Evolutionary conservation across 257 asterid species (phyloP), one percentile per base, ranked within the genome.

Genomic region (Fraxinus pennsylvanica): DNA sequence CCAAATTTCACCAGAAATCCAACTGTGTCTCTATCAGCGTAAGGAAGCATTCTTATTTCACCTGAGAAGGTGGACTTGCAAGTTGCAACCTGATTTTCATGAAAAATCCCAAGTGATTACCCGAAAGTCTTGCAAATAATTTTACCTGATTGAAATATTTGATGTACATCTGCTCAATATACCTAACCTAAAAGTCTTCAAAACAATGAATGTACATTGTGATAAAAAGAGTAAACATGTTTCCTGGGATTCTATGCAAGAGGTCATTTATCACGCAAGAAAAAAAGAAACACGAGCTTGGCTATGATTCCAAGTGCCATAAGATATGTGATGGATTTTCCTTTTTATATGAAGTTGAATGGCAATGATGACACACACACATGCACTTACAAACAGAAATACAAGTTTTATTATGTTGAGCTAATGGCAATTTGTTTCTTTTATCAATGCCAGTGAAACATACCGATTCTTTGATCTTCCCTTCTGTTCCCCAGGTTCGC

Each of bases 391-490:
- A 19, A 59, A 21, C 14, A 2, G 68, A 59, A 59, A 21, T 59
- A 59, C 30, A 21, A 19, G 32, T 59, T 43, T 10, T 43, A 59
- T 59, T 7, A 59, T 59, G 29, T 5, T 1, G 4, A 21, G 32
- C 68, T 59, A 59, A 59, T 19, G n/a, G 32, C 68, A n/a, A 21
- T 59, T 59, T 59, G 4, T 59, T 59, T 59, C 27, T 21, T 19
- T 52, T 52, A 17, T 52, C 63, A 59, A 59, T 59, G 32, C 68
- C 81, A 87, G 91, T 75, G 91, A 87, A 80, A 87, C 91, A 61
- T 87, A 87, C 68, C 85, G 91, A 14, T 87, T 81, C 59, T 87
- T 87, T 21, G 91, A 87, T 73, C 91, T 87, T 72, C 91, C 91
- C 15, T 87, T 87, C 78, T 87, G 91, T 78, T 65, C 80, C 45